Base-by-base conservation (phyloP, 345 rosid genomes). In the Durio zibethinus region DNA sequence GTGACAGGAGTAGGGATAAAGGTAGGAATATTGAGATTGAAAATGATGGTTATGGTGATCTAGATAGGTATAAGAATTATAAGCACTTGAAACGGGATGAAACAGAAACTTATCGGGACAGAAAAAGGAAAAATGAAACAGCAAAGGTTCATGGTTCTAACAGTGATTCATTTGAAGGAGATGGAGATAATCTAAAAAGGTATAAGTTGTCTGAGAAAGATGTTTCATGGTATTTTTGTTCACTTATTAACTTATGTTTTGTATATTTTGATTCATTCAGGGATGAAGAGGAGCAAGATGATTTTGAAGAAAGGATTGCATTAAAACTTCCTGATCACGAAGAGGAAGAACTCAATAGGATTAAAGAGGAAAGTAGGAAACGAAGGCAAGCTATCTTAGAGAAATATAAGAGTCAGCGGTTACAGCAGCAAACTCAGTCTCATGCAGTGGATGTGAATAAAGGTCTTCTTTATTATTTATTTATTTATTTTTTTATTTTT, bases 311-410 rank as follows among this genome's bases (percentile, higher is more conserved):
- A 78, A 82, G 85, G 64, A 65, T 91, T 81, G 16, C 83, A 4
- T 84, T 95, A 76, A 81, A 86, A 84, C 84, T 83, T 79, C 93
- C 87, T 65, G 97, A 90, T 75, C 88, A 86, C 74, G 98, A 92
- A 82, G 98, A 91, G 79, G 98, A 93, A 23, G 94, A 97, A 78
- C 77, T 97, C n/a, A 85, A 89, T 68, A 91, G 85, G 84, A 87
- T 97, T 45, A 96, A 86, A 89, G 97, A 91, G 84, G 96, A 94
- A 85, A 97, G 99, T 81, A 90, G 97, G 87, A 91, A 87, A 85
- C 83, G 88, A 78, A 90, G 85, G 84, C 89, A 91, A 72, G 98
- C 96, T 69, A 91, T 97, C 82, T 78, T 94, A 79, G 93, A 88
- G 80, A 92, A 92, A 78, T 78, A 90, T 82, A 92, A 79, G 83